Evolutionary conservation across 768 basidiomycete species (phyloP).

Genomic region (Phaeotremella fagi): DNA sequence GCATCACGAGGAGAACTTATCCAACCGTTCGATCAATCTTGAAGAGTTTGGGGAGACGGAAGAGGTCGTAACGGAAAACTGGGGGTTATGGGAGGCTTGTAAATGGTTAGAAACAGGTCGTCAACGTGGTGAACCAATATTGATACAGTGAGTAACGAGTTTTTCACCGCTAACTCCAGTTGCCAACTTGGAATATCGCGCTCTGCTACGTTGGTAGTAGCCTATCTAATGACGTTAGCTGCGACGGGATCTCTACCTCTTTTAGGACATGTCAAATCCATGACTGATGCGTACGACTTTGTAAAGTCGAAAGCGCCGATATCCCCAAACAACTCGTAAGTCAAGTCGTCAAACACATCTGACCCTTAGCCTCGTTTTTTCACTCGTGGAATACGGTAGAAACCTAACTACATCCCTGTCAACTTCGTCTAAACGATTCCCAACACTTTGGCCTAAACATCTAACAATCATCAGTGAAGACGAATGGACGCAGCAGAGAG

Average conservation of each 20-base stretch:
- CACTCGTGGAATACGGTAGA: constrained; percentile 44
- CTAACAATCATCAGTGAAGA: constrained; percentile 27
- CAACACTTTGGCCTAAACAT: constrained; percentile 21
- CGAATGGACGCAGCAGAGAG: constrained; percentile 35
- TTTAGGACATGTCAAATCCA: constrained; percentile 31
- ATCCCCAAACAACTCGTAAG: constrained; percentile 47
- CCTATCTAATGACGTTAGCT: constrained; percentile 45
- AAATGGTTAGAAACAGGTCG: constrained; percentile 36
- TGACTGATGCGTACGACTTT: constrained; percentile 48
- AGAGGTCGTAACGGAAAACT: constrained; percentile 11
- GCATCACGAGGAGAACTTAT: constrained; percentile 44
- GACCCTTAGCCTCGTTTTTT: constrained; percentile 42
- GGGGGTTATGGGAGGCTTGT: constrained; percentile 40
- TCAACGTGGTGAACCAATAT: constrained; percentile 28
- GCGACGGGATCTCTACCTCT: constrained; percentile 29
- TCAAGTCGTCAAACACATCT: constrained; percentile 2
- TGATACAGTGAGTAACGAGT: constrained; percentile 44
- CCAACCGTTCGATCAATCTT: constrained; percentile 19
- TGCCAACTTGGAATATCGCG: constrained; percentile 49
- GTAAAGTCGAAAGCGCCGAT: constrained; percentile 38
- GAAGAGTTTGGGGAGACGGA: constrained; percentile 1
- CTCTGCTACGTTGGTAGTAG: constrained; percentile 44
- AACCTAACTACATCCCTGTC: constrained; percentile 32
- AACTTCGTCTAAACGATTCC: constrained; percentile 6
- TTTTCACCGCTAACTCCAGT: constrained; percentile 26